These are phyloP conservation scores for Lobulomyces angularis DNA, from an alignment of 192 early-diverging fungal species.

Conservation along the genomic window DNA sequence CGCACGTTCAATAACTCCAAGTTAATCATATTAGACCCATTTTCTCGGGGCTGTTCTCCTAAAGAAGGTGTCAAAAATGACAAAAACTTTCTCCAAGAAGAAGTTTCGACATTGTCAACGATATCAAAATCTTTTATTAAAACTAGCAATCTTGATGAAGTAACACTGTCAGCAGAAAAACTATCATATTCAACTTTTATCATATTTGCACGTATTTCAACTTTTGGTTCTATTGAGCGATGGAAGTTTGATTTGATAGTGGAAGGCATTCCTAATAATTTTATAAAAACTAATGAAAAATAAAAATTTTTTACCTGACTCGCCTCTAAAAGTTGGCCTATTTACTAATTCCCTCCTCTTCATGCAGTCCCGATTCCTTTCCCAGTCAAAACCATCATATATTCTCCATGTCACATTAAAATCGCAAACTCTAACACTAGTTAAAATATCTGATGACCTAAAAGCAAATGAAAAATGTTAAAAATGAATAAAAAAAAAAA, in stretches of 20 bases:
- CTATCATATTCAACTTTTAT: constrained; percentile 41
- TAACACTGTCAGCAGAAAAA: constrained; percentile 27
- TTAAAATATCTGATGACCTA: no score
- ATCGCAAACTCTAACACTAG: constrained; percentile 46
- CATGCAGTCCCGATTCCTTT: constrained; percentile 14
- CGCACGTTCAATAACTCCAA: constrained; percentile 44
- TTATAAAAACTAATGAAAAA: no score
- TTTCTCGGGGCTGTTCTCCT: constrained; percentile 41
- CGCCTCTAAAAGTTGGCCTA: neutral
- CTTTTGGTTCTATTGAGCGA: no score
- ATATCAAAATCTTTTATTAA: constrained; percentile 56
- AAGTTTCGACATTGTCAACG: constrained; percentile 62
- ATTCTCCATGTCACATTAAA: constrained; percentile 49
- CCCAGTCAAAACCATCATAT: constrained; percentile 61
- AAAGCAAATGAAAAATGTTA: no score
- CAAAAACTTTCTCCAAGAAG: constrained; percentile 67
- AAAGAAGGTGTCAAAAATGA: constrained; percentile 44
- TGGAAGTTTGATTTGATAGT: no score
- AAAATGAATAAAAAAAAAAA: no score
- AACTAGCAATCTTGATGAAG: constrained; percentile 32
- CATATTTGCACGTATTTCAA: constrained; percentile 41
- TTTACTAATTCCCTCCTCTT: constrained; percentile 11
- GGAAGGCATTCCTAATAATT: no score
- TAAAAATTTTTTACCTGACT: constrained; percentile 6
- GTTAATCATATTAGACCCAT: constrained; percentile 50